Conservation (phyloP, 2,329 filamentous ascomycete species). For the Aspergillus aculeatinus region DNA sequence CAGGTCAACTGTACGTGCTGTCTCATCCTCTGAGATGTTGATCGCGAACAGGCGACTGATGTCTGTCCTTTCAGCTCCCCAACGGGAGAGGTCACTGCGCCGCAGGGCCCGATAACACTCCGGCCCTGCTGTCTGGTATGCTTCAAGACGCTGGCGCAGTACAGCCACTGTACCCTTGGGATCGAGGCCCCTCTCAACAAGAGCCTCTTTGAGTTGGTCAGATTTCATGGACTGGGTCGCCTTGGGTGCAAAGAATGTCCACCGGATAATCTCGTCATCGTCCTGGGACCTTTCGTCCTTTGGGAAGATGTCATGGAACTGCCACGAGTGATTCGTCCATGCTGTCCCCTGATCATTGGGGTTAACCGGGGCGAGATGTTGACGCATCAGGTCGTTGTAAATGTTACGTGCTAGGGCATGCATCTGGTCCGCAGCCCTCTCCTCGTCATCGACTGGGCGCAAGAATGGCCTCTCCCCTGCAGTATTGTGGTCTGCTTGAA, state of each 20-base stretch:
- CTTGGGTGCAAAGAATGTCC: not conserved
- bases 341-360: not conserved
- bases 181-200: not conserved
- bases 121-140: constrained; percentile 16
- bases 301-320: not conserved
- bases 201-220: not conserved
- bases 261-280: not conserved
- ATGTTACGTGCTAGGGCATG: constrained; percentile 31
- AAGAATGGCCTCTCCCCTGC: not conserved
- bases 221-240: not conserved
- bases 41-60: constrained; percentile 14
- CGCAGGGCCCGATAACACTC: constrained; percentile 19
- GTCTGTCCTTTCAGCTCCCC: constrained; percentile 22
- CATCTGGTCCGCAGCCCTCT: constrained; percentile 8
- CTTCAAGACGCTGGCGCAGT: constrained; percentile 23
- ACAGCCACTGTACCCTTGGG: not conserved
- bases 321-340: not conserved
- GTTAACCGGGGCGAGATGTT: not conserved
- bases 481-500: not conserved
- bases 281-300: not conserved
- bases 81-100: constrained; percentile 29
- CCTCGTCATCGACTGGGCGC: not conserved
- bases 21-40: constrained; percentile 13
- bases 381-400: constrained; percentile 30
- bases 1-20: constrained; percentile 32